These are phyloP conservation scores for Ustilago crameri DNA, from an alignment of 1,284 basidiomycete genomes.

Conservation along the genomic window DNA sequence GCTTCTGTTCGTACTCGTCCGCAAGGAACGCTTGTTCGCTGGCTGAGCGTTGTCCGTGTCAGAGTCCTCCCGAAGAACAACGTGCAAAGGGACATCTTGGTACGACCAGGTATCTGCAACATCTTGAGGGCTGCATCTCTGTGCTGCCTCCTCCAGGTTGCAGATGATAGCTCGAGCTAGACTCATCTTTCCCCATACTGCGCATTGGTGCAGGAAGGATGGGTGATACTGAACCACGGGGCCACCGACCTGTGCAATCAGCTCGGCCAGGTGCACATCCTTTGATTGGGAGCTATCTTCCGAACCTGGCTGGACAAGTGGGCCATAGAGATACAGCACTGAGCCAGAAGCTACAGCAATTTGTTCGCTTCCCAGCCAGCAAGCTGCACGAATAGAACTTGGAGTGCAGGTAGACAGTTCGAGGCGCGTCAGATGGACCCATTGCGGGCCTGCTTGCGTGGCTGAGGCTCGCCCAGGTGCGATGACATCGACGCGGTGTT, in stretches of 20 bases:
- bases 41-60: background rate
- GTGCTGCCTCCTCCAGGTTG: slow-evolving; percentile 28
- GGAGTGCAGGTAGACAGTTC: slow-evolving; percentile 29
- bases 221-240: slow-evolving; percentile 52
- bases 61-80: slow-evolving; percentile 13
- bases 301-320: slow-evolving; percentile 10
- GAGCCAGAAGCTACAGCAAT: slow-evolving; percentile 39
- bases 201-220: slow-evolving; percentile 42
- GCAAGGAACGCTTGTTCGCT: background rate
- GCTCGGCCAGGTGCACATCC: slow-evolving; percentile 30
- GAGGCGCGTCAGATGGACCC: slow-evolving; percentile 22
- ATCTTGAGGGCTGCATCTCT: slow-evolving; percentile 16
- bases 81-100: slow-evolving; percentile 20
- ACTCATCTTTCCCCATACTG: slow-evolving; percentile 38
- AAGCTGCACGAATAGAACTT: slow-evolving; percentile 31
- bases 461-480: slow-evolving; percentile 13
- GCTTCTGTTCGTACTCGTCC: background rate
- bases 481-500: slow-evolving; percentile 35
- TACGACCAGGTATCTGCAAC: slow-evolving; percentile 33
- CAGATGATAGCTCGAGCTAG: slow-evolving; percentile 37
- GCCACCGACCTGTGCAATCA: slow-evolving; percentile 29
- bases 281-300: background rate
- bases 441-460: background rate
- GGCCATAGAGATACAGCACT: slow-evolving; percentile 34
- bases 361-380: slow-evolving; percentile 34